Evolutionary conservation across 345 rosid species (phyloP).

Genomic region (Eutrema japonicum): DNA sequence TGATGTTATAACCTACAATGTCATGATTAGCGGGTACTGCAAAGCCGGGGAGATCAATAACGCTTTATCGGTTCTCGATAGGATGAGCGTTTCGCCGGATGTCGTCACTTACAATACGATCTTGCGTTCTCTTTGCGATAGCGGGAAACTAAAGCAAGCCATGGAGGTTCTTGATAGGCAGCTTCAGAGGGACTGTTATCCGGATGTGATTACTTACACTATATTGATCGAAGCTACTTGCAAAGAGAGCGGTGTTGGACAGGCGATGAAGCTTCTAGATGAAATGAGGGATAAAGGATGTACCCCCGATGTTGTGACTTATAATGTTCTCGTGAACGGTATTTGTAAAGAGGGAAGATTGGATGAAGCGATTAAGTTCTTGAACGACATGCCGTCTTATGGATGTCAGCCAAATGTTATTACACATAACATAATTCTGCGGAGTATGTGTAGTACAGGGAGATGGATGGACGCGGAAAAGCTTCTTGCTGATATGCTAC

Average conservation of each 20-base stretch:
- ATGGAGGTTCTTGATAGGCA: conserved; percentile 76
- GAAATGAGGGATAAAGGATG: conserved; percentile 84
- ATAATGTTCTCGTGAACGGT: conserved; percentile 83
- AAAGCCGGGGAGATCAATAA: conserved; percentile 75
- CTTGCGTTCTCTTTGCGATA: conserved; percentile 69
- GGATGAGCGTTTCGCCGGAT: conserved; percentile 80
- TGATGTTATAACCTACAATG: conserved; percentile 81
- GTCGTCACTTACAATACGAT: conserved; percentile 88
- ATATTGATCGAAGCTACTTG: conserved; percentile 88
- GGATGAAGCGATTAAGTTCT: conserved; percentile 83
- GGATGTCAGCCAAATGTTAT: conserved; percentile 85
- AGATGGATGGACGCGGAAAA: conserved; percentile 93
- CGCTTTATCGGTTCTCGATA: conserved; percentile 66
- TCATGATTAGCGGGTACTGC: conserved; percentile 81
- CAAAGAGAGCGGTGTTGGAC: conserved; percentile 72
- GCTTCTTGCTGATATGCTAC: conserved; percentile 71
- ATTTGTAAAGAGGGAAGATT: conserved; percentile 84
- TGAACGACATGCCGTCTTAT: conserved; percentile 65
- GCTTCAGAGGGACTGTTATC: conserved; percentile 67
- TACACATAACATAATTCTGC: conserved; percentile 73
- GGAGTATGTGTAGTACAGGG: conserved; percentile 82
- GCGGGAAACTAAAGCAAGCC: conserved; percentile 75
- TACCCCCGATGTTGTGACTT: conserved; percentile 83
- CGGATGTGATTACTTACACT: conserved; percentile 78
- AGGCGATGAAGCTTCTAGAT: conserved; percentile 90